Evolutionary conservation across 495 filamentous ascomycete genomes (phyloP).

Genomic region (Aspergillus mulundensis): DNA sequence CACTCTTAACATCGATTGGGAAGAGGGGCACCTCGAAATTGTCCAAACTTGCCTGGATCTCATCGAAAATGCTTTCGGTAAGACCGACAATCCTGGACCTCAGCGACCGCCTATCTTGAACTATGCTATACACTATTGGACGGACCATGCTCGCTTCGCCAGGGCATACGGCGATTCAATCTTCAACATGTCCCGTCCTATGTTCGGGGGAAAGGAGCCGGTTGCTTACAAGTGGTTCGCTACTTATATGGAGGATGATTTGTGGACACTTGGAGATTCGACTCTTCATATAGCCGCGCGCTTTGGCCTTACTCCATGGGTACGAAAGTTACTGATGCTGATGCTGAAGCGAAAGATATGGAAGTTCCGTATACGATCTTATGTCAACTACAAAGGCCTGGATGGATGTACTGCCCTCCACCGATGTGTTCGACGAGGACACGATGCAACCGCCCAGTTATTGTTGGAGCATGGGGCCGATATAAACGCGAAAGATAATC

Average conservation of each 20-base stretch:
- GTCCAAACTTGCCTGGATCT: background rate
- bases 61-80: background rate
- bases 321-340: background rate
- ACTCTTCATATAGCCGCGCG: background rate
- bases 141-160: background rate
- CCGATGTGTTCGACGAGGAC: background rate
- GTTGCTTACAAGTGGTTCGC: background rate
- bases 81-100: background rate
- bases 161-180: background rate
- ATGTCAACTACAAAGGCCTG: background rate
- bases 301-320: background rate
- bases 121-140: background rate
- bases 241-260: too few relatives aligned
- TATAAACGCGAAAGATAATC: too few relatives aligned
- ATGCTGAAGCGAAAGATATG: background rate
- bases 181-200: background rate
- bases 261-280: background rate
- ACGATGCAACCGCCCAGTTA: background rate
- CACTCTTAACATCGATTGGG: background rate
- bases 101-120: background rate
- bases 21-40: background rate
- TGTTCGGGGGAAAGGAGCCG: background rate
- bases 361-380: background rate
- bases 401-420: background rate
- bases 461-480: background rate